A percentile compares a stretch with the other conserved stretches of the same genome.
Evolutionary conservation across 768 basidiomycete species (phyloP).

Genomic region (Trametes sanguinea): DNA sequence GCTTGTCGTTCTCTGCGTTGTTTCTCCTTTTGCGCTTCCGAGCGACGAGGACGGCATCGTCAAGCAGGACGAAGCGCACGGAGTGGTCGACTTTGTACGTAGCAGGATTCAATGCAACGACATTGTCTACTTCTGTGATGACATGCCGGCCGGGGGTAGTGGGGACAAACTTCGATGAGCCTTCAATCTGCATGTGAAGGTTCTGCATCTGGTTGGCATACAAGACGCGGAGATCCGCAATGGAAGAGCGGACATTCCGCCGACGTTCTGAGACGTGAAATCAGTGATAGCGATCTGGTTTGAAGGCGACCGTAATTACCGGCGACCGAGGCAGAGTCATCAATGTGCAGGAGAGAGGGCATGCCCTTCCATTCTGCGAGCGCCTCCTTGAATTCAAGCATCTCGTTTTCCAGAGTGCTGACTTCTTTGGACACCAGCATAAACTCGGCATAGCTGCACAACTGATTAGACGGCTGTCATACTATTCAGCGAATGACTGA

Average conservation of each 20-base stretch:
- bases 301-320: conserved; percentile 36
- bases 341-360: conserved; percentile 90
- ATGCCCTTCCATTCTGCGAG: conserved; percentile 95
- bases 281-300: not conserved
- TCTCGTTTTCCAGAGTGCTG: conserved; percentile 92
- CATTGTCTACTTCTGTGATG: conserved; percentile 79
- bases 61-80: conserved; percentile 87
- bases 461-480: not conserved
- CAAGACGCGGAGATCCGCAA: conserved; percentile 92
- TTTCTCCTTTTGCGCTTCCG: conserved; percentile 67
- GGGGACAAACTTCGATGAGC: conserved; percentile 93
- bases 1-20: conserved; percentile 62
- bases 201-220: conserved; percentile 95
- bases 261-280: conserved; percentile 44
- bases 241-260: conserved; percentile 78
- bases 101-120: conserved; percentile 86
- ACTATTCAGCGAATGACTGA: conserved; percentile 33
- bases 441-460: conserved; percentile 88
- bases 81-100: conserved; percentile 91
- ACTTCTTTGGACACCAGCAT: conserved; percentile 97
- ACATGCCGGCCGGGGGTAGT: conserved; percentile 90
- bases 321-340: conserved; percentile 71
- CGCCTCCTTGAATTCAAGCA: conserved; percentile 94
- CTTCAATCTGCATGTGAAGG: conserved; percentile 87
- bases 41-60: conserved; percentile 90